phyloP scores from a whole-genome alignment of 805 yeast species.

The Isabelozyma heimii region DNA sequence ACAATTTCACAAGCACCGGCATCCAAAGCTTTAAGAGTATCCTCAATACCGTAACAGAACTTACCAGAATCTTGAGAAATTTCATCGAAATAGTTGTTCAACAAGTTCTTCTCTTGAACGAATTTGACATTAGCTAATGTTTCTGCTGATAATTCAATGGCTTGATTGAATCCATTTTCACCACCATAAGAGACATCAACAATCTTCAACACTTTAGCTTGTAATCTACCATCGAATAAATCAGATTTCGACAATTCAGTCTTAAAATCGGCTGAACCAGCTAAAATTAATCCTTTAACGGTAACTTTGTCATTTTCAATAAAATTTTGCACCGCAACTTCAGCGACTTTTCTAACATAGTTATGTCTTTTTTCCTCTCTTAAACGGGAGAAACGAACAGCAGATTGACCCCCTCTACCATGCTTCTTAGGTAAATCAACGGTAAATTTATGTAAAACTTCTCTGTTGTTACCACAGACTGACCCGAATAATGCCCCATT shows the following conservation, averaged over 20 bases:
- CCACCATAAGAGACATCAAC: constrained; percentile 99
- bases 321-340: constrained; percentile 95
- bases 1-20: constrained; percentile 93
- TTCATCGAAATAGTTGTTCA: constrained; percentile 91
- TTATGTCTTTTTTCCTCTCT: constrained; percentile 99
- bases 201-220: constrained; percentile 80
- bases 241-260: constrained; percentile 91
- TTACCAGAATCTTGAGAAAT: constrained; percentile 96
- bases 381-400: constrained; percentile 96
- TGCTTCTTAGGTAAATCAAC: constrained; percentile 99
- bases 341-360: constrained; percentile 97
- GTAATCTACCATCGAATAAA: constrained; percentile 86
- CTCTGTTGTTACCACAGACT: constrained; percentile 94
- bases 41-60: constrained; percentile 96
- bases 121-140: constrained; percentile 95
- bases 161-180: constrained; percentile 99
- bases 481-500: constrained; percentile 96
- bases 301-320: constrained; percentile 92
- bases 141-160: constrained; percentile 96
- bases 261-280: constrained; percentile 99
- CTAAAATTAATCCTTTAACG: constrained; percentile 90
- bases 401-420: constrained; percentile 99
- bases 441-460: constrained; percentile 87
- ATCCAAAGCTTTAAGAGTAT: constrained; percentile 93
- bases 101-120: constrained; percentile 95